Conservation (phyloP, 1,284 basidiomycete genomes). For the Agaricales sp. region DNA sequence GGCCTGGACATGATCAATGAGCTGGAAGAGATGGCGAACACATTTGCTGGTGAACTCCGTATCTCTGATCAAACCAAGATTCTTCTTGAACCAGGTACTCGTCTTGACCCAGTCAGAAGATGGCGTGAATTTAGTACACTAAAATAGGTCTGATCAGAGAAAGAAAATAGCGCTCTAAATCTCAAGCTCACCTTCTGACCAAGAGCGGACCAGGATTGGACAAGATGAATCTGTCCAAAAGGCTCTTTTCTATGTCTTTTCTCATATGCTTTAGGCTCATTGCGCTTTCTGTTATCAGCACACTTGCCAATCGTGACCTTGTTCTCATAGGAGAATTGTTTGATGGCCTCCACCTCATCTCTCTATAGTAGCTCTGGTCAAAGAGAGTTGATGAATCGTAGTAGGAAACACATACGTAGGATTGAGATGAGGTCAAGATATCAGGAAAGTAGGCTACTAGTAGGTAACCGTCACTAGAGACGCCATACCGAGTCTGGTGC, state of each 20-base stretch:
- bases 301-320: background rate
- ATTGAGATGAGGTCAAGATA: background rate
- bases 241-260: background rate
- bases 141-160: background rate
- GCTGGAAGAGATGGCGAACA: background rate
- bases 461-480: background rate
- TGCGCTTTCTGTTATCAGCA: background rate
- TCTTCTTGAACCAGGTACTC: background rate
- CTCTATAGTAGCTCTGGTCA: background rate
- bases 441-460: background rate
- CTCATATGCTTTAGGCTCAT: background rate
- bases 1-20: background rate
- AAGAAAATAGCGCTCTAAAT: background rate
- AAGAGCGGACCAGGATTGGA: background rate
- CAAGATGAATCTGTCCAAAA: background rate
- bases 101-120: background rate
- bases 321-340: background rate
- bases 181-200: background rate
- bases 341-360: background rate
- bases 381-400: background rate
- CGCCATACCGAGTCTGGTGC: too few relatives aligned
- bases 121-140: background rate
- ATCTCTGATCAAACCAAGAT: background rate
- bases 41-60: background rate
- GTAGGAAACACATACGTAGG: background rate